A percentile compares a stretch with the other conserved stretches of the same genome.
These are phyloP conservation scores for Sindora glabra DNA, from an alignment of 306 rosid genomes.

Conservation along the genomic window DNA sequence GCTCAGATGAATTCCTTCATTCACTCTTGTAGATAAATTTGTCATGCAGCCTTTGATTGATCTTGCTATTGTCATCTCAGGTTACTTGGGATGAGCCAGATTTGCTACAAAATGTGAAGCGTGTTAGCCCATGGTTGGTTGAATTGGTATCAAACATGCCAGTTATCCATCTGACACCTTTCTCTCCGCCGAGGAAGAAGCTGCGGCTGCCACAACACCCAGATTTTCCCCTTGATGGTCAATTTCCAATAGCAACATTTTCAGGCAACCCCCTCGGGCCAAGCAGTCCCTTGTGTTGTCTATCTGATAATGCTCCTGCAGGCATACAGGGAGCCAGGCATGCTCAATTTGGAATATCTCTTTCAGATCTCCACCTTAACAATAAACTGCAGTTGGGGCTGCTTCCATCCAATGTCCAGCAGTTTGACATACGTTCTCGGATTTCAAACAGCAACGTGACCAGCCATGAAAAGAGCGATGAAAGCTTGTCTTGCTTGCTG, in stretches of 20 bases:
- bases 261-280: conserved; percentile 78
- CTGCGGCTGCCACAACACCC: conserved; percentile 57
- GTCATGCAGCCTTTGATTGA: conserved; percentile 7
- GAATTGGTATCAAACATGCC: conserved; percentile 81
- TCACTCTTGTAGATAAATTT: not conserved
- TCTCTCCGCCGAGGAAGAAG: conserved; percentile 85
- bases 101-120: conserved; percentile 95
- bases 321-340: conserved; percentile 99
- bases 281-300: conserved; percentile 76
- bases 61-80: conserved; percentile 24
- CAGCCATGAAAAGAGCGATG: conserved; percentile 36
- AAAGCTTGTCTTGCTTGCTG: conserved; percentile 56
- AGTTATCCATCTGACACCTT: conserved; percentile 49
- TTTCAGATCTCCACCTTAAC: conserved; percentile 67
- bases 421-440: conserved; percentile 33
- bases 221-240: conserved; percentile 53
- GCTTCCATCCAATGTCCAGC: conserved; percentile 46
- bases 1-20: too few relatives aligned
- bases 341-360: conserved; percentile 89
- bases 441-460: conserved; percentile 34
- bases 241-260: conserved; percentile 51
- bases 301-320: conserved; percentile 79
- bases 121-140: conserved; percentile 91
- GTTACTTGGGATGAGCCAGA: conserved; percentile 99
- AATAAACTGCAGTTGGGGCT: conserved; percentile 65